Percentiles rank a stretch among this genome's conserved stretches.
These are phyloP conservation scores for Sclerotinia borealis DNA, from an alignment of 2,329 filamentous ascomycete genomes.

Conservation along the genomic window DNA sequence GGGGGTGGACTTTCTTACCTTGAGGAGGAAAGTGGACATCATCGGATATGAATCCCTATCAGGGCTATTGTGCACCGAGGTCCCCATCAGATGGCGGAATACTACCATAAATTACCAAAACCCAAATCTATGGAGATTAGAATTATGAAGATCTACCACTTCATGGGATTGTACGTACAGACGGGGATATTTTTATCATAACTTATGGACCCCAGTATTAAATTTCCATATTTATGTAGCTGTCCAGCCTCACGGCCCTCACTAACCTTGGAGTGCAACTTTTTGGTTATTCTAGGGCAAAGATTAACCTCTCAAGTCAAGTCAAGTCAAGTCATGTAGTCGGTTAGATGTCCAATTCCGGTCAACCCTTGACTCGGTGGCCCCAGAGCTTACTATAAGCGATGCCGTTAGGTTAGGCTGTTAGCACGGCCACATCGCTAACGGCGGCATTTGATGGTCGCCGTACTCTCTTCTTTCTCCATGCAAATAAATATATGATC, in stretches of 20 bases:
- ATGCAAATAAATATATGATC: not conserved
- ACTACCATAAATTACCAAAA: not conserved
- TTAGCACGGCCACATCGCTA: not conserved
- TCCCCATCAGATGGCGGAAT: not conserved
- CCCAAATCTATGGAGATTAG: slow-evolving; percentile 7
- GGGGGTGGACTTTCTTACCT: not conserved
- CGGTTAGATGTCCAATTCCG: not conserved
- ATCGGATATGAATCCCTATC: slow-evolving; percentile 7
- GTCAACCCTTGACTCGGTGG: not conserved
- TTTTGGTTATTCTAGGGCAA: not conserved
- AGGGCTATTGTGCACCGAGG: slow-evolving; percentile 11
- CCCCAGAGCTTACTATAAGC: slow-evolving; percentile 1
- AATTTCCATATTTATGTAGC: not conserved
- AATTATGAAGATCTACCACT: not conserved
- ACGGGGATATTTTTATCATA: not conserved
- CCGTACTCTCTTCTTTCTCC: not conserved
- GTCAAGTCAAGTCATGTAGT: not conserved
- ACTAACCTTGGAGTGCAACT: not conserved
- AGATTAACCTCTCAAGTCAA: not conserved
- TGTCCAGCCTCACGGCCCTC: not conserved
- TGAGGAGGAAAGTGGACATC: slow-evolving; percentile 6
- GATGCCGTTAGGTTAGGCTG: too few species aligned
- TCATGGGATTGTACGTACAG: not conserved
- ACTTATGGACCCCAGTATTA: slow-evolving; percentile 1
- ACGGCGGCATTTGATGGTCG: slow-evolving; percentile 1